phyloP scores from a whole-genome alignment of 192 early-diverging fungal species.

The Dissophora globulifera region DNA sequence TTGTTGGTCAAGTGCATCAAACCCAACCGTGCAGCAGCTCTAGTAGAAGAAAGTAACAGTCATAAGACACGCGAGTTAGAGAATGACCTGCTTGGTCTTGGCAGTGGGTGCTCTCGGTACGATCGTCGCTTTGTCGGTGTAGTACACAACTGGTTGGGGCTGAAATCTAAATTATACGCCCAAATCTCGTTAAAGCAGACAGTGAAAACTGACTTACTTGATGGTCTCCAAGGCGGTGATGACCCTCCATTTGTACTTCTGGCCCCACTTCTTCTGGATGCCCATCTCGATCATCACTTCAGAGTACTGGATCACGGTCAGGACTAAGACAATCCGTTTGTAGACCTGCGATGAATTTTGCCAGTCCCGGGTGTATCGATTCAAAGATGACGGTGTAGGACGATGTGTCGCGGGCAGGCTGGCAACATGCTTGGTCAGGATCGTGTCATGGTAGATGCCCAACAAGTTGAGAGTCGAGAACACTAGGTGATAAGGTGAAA shows the following conservation, averaged over 20 bases:
- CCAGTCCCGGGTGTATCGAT: constrained; percentile 80
- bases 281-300: constrained; percentile 86
- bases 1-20: constrained; percentile 62
- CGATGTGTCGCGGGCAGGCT: constrained; percentile 52
- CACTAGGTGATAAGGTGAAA: constrained; percentile 56
- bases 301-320: constrained; percentile 77
- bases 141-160: constrained; percentile 34
- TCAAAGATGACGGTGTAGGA: constrained; percentile 62
- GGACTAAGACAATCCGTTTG: constrained; percentile 64
- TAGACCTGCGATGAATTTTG: constrained; percentile 60
- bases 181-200: background rate
- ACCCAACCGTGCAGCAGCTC: constrained; percentile 50
- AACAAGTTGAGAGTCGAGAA: constrained; percentile 84
- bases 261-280: constrained; percentile 70
- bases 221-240: constrained; percentile 71
- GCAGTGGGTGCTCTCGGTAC: background rate
- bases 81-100: too few relatives aligned
- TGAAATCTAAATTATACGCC: background rate
- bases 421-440: constrained; percentile 66
- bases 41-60: constrained; percentile 4
- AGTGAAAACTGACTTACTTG: constrained; percentile 69
- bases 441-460: constrained; percentile 87
- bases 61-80: background rate
- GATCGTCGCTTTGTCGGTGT: constrained; percentile 30
- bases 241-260: constrained; percentile 67